These are phyloP conservation scores for Aegle marmelos DNA, from an alignment of 345 rosid species.

Conservation along the genomic window DNA sequence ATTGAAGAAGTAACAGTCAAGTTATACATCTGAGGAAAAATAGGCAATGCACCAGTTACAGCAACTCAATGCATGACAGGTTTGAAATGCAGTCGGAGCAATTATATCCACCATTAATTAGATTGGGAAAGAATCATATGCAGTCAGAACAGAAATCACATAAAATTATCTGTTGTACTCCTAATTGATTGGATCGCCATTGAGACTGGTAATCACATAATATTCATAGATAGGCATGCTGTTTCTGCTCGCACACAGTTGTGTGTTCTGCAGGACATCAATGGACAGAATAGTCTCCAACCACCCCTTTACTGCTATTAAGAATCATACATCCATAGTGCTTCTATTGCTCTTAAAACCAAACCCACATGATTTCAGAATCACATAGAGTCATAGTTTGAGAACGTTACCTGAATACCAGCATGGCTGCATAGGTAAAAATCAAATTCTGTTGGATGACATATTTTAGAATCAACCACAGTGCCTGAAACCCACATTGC, in stretches of 20 bases:
- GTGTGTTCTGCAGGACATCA: neutral
- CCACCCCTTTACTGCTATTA: neutral
- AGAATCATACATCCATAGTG: neutral
- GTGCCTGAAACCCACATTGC: constrained; percentile 53
- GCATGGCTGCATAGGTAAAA: constrained; percentile 99
- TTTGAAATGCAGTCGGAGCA: neutral
- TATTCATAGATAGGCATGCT: too few relatives aligned
- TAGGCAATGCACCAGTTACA: neutral
- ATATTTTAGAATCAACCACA: constrained; percentile 87
- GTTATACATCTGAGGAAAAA: too few relatives aligned
- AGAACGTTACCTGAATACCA: constrained; percentile 74
- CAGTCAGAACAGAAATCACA: too few relatives aligned
- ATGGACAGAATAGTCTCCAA: neutral
- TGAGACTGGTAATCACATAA: too few relatives aligned
- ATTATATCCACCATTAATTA: neutral
- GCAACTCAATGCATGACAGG: neutral
- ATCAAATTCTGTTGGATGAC: constrained; percentile 97
- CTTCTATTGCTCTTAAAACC: neutral
- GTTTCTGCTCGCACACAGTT: too few relatives aligned
- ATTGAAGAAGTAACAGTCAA: too few relatives aligned
- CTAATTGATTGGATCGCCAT: too few relatives aligned
- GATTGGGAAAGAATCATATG: too few relatives aligned
- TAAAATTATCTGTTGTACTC: too few relatives aligned
- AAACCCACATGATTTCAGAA: neutral
- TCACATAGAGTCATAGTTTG: neutral